Base-by-base conservation (phyloP, 805 yeast species). In the Ogataea henricii region DNA sequence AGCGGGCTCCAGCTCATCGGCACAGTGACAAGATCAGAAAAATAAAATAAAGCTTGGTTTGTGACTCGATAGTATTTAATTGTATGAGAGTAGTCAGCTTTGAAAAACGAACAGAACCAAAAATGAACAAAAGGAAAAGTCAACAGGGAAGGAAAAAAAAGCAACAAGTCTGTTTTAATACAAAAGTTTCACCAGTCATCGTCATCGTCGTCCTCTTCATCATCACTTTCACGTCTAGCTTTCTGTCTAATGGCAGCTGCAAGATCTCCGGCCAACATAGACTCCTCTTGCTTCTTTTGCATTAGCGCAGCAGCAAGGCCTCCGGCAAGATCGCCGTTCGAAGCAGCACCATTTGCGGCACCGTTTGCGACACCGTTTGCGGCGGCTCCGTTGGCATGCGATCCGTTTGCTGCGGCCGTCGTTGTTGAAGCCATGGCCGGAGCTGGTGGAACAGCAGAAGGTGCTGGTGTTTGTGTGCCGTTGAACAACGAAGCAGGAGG, bases 161-260 rank as follows among this genome's bases (percentile, higher is more conserved):
- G 25, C 6, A 22, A 22, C 6, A 6, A 22, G 25, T 22, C 25
- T 22, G 6, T 22, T 22, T 22, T 8, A 22, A 22, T 22, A 22
- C 25, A 22, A 22, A 8, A 22, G 25, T 6, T 6, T 22, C 25
- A 22, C 25, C 68, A 65, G 40, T 76, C 82, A 40, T 83, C 89
- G 34, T 78, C 85, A 40, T 82, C 84, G 17, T 79, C 86, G 2
- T 79, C 87, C 2, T 77, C 85, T 46, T 85, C 91, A 13, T 82
- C 90, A 47, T 82, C 89, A 52, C 84, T 81, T 33, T 81, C 86
- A 13, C 89, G 79, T 47, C 75, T 71, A 3, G 89, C 89, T 63
- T 94, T 79, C 44, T 83, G 87, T 63, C 85, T 87, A 57, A 90
- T 77, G 1, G 96, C 96, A 50, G 87, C 89, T 0, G 96, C 96